phyloP scores from a whole-genome alignment of 2,329 filamentous ascomycete species.

The Paracamarosporium sp. region DNA sequence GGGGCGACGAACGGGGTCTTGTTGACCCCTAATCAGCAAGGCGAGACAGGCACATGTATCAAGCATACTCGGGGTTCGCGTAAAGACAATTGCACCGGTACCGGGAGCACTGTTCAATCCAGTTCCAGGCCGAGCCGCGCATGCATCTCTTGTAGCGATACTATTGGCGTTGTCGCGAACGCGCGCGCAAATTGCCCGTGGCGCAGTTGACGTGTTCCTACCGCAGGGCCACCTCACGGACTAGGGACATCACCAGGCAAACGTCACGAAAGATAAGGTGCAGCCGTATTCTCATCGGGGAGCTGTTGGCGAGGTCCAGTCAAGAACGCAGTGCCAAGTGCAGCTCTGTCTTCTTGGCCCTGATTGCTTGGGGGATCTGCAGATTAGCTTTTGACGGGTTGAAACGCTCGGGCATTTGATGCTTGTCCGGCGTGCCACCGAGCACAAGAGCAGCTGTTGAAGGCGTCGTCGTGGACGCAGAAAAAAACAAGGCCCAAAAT shows the following conservation, averaged over 20 bases:
- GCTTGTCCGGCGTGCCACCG: too few species aligned
- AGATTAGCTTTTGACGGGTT: not conserved
- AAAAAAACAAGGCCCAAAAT: too few species aligned
- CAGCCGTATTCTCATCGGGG: not conserved
- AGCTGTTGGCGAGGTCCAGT: slow-evolving; percentile 7
- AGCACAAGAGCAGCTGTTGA: too few species aligned
- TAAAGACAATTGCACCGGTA: not conserved
- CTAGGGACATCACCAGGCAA: not conserved
- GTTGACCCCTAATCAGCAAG: not conserved
- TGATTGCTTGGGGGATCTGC: not conserved
- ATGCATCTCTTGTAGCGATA: not conserved
- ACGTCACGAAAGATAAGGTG: not conserved
- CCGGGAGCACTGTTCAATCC: not conserved
- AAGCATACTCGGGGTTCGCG: not conserved
- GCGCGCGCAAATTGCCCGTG: slow-evolving; percentile 3
- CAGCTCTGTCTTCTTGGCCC: not conserved
- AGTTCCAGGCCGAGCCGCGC: not conserved
- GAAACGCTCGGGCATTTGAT: too few species aligned
- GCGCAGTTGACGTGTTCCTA: slow-evolving; percentile 5
- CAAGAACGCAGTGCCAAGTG: slow-evolving; percentile 8
- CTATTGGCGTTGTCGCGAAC: slow-evolving; percentile 6
- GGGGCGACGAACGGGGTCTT: not conserved
- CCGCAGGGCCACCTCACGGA: not conserved
- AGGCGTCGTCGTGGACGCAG: too few species aligned
- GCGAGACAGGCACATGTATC: not conserved